Conservation (phyloP, 2,329 filamentous ascomycete genomes). For the Aspergillaceae sp. region DNA sequence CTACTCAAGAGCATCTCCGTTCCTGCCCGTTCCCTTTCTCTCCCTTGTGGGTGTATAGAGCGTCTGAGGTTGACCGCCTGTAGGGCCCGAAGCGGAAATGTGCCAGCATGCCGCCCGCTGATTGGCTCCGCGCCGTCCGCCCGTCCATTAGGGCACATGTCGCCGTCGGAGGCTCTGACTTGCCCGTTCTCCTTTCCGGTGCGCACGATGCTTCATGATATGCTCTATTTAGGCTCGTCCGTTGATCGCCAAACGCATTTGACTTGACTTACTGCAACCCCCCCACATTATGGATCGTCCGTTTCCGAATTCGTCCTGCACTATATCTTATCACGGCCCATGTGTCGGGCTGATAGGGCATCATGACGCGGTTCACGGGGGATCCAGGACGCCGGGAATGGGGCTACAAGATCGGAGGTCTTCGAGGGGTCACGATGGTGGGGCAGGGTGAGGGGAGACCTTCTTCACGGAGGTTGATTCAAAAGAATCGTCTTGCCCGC, state of each 20-base stretch:
- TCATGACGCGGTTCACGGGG: constrained; percentile 3
- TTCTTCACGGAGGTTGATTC: constrained; percentile 7
- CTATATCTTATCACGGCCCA: constrained; percentile 15
- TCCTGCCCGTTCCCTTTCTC: not conserved
- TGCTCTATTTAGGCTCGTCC: constrained; percentile 1
- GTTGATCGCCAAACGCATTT: no score
- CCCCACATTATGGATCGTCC: not conserved
- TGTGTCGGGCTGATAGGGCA: constrained; percentile 29
- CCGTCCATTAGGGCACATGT: not conserved
- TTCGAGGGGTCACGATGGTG: constrained; percentile 11
- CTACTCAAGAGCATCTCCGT: not conserved
- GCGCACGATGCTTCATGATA: constrained; percentile 1
- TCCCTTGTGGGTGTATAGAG: not conserved
- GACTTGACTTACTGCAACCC: not conserved
- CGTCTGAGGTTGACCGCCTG: not conserved
- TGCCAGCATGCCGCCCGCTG: constrained; percentile 9
- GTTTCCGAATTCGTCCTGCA: not conserved
- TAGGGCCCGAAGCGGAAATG: constrained; percentile 7
- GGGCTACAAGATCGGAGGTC: not conserved
- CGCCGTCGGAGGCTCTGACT: not conserved
- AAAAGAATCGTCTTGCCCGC: constrained; percentile 7
- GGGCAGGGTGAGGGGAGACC: constrained; percentile 4
- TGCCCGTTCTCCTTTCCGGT: not conserved
- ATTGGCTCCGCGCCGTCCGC: constrained; percentile 10
- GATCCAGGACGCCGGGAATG: constrained; percentile 4